phyloP scores from a whole-genome alignment of 768 basidiomycete species.

The Pseudohyphozyma bogoriensis region DNA sequence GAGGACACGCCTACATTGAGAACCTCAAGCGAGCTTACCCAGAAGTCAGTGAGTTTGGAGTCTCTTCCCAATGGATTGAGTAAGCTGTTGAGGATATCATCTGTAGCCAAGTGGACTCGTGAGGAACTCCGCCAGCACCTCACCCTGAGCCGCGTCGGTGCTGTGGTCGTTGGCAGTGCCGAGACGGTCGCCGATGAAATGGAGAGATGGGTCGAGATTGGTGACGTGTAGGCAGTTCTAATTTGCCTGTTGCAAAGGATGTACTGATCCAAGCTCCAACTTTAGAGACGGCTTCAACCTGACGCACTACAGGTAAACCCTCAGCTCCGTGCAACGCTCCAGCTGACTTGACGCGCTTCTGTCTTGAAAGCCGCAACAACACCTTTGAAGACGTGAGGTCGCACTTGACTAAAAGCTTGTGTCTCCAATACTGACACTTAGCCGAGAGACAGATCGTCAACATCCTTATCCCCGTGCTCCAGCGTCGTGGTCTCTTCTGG shows the following conservation, averaged over 20 bases:
- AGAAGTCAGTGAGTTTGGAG: neutral
- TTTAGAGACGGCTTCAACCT: slow-evolving; percentile 7
- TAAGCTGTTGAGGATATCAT: neutral
- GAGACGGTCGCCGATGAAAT: neutral
- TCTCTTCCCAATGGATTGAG: neutral
- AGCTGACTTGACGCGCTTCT: no score
- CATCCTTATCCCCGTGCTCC: slow-evolving; percentile 8
- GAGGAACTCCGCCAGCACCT: neutral
- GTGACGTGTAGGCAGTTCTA: no score
- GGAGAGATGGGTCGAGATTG: slow-evolving; percentile 3
- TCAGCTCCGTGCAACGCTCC: no score
- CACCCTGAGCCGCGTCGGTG: neutral
- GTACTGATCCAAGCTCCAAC: no score
- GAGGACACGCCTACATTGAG: neutral
- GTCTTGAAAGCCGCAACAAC: no score
- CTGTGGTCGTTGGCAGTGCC: neutral
- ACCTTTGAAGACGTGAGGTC: neutral
- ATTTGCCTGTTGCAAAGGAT: no score
- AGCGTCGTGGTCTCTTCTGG: slow-evolving; percentile 8
- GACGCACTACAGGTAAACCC: neutral
- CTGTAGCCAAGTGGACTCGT: neutral
- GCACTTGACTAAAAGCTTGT: neutral
- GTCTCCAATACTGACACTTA: no score
- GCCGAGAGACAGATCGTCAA: neutral
- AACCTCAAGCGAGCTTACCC: neutral